Evolutionary conservation across 1,284 basidiomycete genomes (phyloP), one percentile per base, ranked within the genome.

Genomic region (Butyriboletus appendiculatus): DNA sequence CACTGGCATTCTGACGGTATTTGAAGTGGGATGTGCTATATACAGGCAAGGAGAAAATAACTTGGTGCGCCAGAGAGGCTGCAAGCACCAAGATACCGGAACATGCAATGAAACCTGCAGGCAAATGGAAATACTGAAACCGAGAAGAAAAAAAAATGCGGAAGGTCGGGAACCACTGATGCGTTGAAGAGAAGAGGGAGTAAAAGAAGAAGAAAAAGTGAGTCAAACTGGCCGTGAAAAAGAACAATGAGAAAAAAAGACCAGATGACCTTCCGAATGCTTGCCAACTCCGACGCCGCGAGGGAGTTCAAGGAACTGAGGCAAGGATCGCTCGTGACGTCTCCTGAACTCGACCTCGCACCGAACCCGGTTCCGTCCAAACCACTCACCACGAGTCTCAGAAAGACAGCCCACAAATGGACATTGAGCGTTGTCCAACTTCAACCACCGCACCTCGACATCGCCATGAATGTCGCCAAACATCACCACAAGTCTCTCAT

Each of bases 21-120:
- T 2, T 26, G 26, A 26, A 26, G 26, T 26, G 26, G 26, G 14
- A 33, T 34, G 7, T 34, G 9, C 32, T 49, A 35, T 16, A 28
- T 15, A 10, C 45, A 32, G 14, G n/a, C 6, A 50, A 33, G 18
- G 8, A 7, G 11, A 2, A 28, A 50, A 33, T 4, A 12, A 14
- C 8, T 26, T 26, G 54, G 54, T 24, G 37, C 53, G 38, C 33
- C 28, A 35, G 26, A 34, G 6, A 32, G 54, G 54, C 37, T 57
- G 33, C 53, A 41, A 11, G 55, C 37, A 51, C 54, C 54, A 26
- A 15, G 20, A 22, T 49, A 33, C 12, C 11, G 6, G 10, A 33
- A 33, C 5, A 8, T 20, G n/a, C 7, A 9, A 32, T 16, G 9
- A 33, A 34, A 33, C 52, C 40, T n/a, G n/a, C 8, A 22, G 53